Percentiles rank a stretch among this genome's conserved stretches.
Conservation (phyloP, 768 basidiomycete species). For the Krasilnikovozyma curviuscula region DNA sequence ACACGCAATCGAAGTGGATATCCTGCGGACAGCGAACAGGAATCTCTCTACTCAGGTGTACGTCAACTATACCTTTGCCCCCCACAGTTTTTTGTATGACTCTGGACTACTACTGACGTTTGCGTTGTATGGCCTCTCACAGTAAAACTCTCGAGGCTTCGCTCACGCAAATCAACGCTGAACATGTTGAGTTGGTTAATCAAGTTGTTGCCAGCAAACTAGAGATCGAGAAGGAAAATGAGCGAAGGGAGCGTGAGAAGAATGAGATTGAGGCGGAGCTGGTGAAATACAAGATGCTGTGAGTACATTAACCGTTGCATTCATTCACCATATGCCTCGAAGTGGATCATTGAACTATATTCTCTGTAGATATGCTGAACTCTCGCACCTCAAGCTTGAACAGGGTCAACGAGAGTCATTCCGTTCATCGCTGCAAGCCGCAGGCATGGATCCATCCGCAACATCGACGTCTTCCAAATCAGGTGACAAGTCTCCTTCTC, state of each 20-base stretch:
- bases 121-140: slow-evolving; percentile 5
- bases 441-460: too few species aligned
- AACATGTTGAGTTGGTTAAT: slow-evolving; percentile 56
- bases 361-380: slow-evolving; percentile 41
- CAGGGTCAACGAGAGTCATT: too few species aligned
- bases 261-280: slow-evolving; percentile 89
- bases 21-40: slow-evolving; percentile 60
- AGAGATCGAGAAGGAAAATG: slow-evolving; percentile 70
- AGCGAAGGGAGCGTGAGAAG: too few species aligned
- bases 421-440: too few species aligned
- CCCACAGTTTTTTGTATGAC: neutral
- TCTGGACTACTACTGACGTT: slow-evolving; percentile 5
- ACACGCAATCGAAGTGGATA: slow-evolving; percentile 66
- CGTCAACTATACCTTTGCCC: slow-evolving; percentile 20
- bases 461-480: too few species aligned
- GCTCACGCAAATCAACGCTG: slow-evolving; percentile 57
- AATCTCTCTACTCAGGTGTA: slow-evolving; percentile 58
- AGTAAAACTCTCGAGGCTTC: slow-evolving; percentile 65
- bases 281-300: slow-evolving; percentile 85
- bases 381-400: too few species aligned
- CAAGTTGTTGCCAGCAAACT: slow-evolving; percentile 41
- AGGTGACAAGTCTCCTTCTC: too few species aligned
- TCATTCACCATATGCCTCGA: neutral
- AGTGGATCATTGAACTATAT: neutral
- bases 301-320: slow-evolving; percentile 22